phyloP scores from a whole-genome alignment of 345 rosid genomes.

The Camelina laxa region DNA sequence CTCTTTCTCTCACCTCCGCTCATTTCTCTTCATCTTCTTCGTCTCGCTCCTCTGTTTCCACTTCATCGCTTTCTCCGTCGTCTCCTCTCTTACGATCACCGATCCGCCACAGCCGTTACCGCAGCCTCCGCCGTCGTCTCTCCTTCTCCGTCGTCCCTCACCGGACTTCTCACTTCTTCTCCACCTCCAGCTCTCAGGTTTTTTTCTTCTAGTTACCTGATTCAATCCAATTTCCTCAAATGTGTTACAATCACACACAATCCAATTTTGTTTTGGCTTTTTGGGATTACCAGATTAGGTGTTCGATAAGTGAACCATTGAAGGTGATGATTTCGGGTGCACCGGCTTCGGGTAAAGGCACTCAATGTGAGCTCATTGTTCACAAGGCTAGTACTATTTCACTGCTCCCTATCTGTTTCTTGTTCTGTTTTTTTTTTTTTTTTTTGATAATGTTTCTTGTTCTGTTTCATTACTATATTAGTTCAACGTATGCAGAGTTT shows the following conservation, averaged over 20 bases:
- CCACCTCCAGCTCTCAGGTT: constrained; percentile 19
- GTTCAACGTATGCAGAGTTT: background rate
- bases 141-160: constrained; percentile 39
- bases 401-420: background rate
- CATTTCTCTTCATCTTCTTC: constrained; percentile 39
- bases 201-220: background rate
- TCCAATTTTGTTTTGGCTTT: too few species aligned
- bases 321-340: constrained; percentile 97
- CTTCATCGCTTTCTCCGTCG: constrained; percentile 45
- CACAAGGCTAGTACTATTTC: constrained; percentile 58
- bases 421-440: too few species aligned
- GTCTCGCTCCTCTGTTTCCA: constrained; percentile 35
- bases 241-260: background rate
- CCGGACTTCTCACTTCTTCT: constrained; percentile 6
- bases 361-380: constrained; percentile 85
- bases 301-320: constrained; percentile 65
- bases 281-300: constrained; percentile 31
- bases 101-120: constrained; percentile 24
- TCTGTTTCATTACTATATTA: background rate
- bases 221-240: background rate
- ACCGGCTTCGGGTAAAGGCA: constrained; percentile 92
- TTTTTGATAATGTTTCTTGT: too few species aligned
- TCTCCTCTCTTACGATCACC: constrained; percentile 42
- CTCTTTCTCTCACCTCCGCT: constrained; percentile 40
- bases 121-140: constrained; percentile 34